Base-by-base conservation (phyloP, 805 yeast species). In the Hanseniaspora thailandica region DNA sequence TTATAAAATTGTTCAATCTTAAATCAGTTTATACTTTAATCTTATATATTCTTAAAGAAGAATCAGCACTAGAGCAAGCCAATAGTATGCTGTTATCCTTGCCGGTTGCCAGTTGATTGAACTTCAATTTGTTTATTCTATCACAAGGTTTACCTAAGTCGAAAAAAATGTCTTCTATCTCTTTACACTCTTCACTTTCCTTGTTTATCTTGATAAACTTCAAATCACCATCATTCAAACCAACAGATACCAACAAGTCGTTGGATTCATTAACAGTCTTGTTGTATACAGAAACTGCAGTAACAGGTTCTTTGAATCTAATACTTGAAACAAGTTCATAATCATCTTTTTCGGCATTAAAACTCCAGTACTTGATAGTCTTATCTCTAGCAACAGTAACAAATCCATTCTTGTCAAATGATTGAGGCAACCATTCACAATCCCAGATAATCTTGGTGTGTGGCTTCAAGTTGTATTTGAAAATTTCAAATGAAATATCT, bases 361-460 rank as follows among this genome's bases (percentile, higher is more conserved):
- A 66, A 46, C 68, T 68, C 96, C 96, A 89, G 17, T 81, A 69
- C 62, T 84, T 86, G 47, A 89, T 64, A 2, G 80, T 75, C 62
- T 82, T 84, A 65, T 93, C 98, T 65, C 98, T 78, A 2, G 95
- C 82, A 0, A 83, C 94, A 0, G 97, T 89, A 15, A 85, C 74
- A 62, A 90, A 89, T n/a, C 65, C 64, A n/a, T 59, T 47, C 3
- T 26, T 15, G 7, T 71, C 74, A 47, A 62, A 63, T 3, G 61
- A 69, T n/a, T 61, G 56, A 4, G 88, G 86, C 0, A 81, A 70
- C 96, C 97, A 93, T 36, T 84, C 77, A 63, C 90, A 82, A 69
- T 93, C 97, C 98, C 98, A 94, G 41, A 93, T 78, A 60, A 93
- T 90, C 66, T 97, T 78, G 1, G 83, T 67, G 63, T 94, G 99